Conservation (phyloP, 139 green algal genomes). For the Micromonas pusilla region DNA sequence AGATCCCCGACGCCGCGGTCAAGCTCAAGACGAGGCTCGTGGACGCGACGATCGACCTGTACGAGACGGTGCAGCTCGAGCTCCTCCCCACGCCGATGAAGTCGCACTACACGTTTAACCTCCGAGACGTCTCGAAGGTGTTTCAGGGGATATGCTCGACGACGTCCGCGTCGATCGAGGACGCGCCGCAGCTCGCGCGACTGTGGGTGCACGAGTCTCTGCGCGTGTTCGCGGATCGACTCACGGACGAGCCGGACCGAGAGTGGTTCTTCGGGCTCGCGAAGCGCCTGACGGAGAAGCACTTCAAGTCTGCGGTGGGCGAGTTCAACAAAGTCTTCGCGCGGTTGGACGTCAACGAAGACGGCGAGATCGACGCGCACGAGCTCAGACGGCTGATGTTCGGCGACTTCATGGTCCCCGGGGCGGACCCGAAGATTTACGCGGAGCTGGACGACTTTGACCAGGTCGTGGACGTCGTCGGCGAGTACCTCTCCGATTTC, state of each 20-base stretch:
- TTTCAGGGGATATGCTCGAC: constrained; percentile 61
- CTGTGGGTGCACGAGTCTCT: constrained; percentile 75
- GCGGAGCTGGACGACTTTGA: constrained; percentile 57
- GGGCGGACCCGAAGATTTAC: constrained; percentile 62
- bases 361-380: constrained; percentile 35
- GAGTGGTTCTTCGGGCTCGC: constrained; percentile 48
- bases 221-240: constrained; percentile 67
- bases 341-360: constrained; percentile 37
- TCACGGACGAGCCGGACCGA: constrained; percentile 47
- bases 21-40: constrained; percentile 65
- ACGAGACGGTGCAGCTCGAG: constrained; percentile 38
- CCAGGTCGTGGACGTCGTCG: constrained; percentile 56
- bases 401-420: constrained; percentile 67
- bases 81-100: constrained; percentile 74
- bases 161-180: constrained; percentile 67
- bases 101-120: constrained; percentile 82
- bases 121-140: constrained; percentile 69
- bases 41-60: constrained; percentile 47
- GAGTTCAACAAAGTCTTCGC: constrained; percentile 57
- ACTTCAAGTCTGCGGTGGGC: constrained; percentile 48
- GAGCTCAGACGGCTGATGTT: constrained; percentile 54
- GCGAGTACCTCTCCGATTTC: constrained; percentile 70
- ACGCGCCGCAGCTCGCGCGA: constrained; percentile 64
- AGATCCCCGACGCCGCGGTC: constrained; percentile 67
- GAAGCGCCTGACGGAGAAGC: constrained; percentile 55